phyloP scores from a whole-genome alignment of 352 stramenopile species.

The Globisporangium paddicum region DNA sequence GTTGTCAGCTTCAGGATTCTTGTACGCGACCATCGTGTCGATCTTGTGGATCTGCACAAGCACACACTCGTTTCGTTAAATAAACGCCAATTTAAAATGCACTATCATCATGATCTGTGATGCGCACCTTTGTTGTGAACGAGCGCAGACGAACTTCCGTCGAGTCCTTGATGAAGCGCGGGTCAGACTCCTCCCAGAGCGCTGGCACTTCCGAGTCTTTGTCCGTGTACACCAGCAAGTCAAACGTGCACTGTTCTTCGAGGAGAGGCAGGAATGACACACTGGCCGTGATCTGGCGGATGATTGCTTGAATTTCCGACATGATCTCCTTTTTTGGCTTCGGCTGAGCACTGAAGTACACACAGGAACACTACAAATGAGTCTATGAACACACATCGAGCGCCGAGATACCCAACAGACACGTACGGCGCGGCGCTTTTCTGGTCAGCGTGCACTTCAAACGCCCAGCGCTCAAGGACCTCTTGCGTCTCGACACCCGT shows the following conservation, averaged over 20 bases:
- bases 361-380: not conserved
- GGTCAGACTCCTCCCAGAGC: conserved; percentile 98
- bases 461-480: conserved; percentile 98
- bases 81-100: conserved; percentile 9
- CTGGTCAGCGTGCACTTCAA: conserved; percentile 92
- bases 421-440: conserved; percentile 30
- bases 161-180: conserved; percentile 97
- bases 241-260: conserved; percentile 97
- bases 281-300: conserved; percentile 98
- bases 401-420: not conserved
- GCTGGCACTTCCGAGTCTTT: conserved; percentile 93
- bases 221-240: conserved; percentile 98
- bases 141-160: conserved; percentile 97
- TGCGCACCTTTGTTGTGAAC: conserved; percentile 94
- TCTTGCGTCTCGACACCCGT: conserved; percentile 96
- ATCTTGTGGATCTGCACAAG: conserved; percentile 94
- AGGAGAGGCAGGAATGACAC: conserved; percentile 99
- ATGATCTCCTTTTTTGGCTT: conserved; percentile 95
- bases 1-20: conserved; percentile 80
- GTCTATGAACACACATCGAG: not conserved
- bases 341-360: conserved; percentile 19
- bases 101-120: conserved; percentile 4
- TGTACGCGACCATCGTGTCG: conserved; percentile 97
- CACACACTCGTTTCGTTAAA: conserved; percentile 15
- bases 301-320: conserved; percentile 98